A percentile compares a stretch with the other conserved stretches of the same genome.
Evolutionary conservation across 805 yeast genomes (phyloP).

Genomic region (Candida sanyiensis): DNA sequence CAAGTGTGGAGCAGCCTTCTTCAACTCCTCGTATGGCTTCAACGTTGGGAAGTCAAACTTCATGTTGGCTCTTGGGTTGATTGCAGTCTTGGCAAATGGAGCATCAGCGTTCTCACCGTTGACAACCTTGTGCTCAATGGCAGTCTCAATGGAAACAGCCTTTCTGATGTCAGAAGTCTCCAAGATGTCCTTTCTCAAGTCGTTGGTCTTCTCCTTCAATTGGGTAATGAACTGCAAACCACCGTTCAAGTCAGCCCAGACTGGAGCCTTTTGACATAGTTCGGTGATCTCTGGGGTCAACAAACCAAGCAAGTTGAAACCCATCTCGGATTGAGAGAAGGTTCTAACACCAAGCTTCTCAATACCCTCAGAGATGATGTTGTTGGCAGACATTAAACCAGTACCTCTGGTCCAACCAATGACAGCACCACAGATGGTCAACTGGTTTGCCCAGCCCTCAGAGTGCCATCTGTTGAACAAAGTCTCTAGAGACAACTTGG

Average conservation of each 20-base stretch:
- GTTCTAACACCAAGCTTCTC: constrained; percentile 96
- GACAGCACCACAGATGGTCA: constrained; percentile 96
- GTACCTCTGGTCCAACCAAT: constrained; percentile 99
- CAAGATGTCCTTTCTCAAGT: constrained; percentile 65
- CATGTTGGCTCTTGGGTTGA: constrained; percentile 94
- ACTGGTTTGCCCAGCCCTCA: constrained; percentile 91
- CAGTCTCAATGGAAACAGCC: constrained; percentile 90
- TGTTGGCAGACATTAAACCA: constrained; percentile 96
- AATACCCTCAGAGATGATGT: constrained; percentile 95
- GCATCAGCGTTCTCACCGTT: constrained; percentile 86
- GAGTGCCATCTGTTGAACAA: constrained; percentile 98
- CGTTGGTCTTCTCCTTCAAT: constrained; percentile 79
- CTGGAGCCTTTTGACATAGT: constrained; percentile 88
- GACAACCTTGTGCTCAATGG: constrained; percentile 76
- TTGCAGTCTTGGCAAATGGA: constrained; percentile 68
- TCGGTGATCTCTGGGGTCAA: constrained; percentile 80
- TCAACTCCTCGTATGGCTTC: constrained; percentile 70
- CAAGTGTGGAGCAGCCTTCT: constrained; percentile 62
- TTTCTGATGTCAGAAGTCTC: constrained; percentile 90
- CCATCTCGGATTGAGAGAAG: constrained; percentile 98
- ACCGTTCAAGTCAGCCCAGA: constrained; percentile 98
- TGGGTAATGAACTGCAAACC: constrained; percentile 92
- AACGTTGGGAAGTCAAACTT: constrained; percentile 88
- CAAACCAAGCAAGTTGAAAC: constrained; percentile 93
- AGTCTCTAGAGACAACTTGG: constrained; percentile 91